Conservation (phyloP, 179 eudicot species). For the Actinidia arguta region DNA sequence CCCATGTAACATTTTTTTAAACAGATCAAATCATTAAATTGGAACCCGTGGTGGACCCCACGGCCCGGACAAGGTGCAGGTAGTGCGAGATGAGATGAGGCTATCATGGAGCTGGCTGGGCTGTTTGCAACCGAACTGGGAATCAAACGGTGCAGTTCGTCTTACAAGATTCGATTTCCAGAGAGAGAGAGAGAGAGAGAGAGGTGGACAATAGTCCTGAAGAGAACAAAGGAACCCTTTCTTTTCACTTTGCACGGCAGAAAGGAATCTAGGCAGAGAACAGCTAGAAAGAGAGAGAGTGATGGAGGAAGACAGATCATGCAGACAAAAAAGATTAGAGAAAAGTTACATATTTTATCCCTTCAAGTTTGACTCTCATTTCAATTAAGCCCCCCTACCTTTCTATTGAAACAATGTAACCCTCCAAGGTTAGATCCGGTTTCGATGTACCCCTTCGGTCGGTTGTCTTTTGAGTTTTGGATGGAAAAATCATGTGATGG, state of each 20-base stretch:
- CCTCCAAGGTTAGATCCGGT: no score
- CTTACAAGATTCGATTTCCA: constrained; percentile 9
- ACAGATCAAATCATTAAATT: no score
- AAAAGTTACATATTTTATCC: no score
- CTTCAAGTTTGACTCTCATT: no score
- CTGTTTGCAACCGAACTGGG: not conserved
- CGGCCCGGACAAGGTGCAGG: not conserved
- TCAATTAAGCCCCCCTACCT: no score
- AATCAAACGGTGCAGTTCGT: constrained; percentile 1
- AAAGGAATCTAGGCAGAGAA: constrained; percentile 9
- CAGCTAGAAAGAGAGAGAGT: not conserved
- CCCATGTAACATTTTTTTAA: no score
- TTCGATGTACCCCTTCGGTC: no score
- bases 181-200: not conserved
- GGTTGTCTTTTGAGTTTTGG: no score
- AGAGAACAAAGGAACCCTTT: constrained; percentile 5
- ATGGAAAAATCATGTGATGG: no score
- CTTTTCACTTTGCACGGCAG: constrained; percentile 13
- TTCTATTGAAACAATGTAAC: no score
- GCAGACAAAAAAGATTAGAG: no score
- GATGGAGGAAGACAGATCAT: not conserved
- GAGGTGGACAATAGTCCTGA: not conserved
- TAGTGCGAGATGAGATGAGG: not conserved
- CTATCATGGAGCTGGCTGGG: not conserved
- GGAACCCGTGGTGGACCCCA: no score